These are phyloP conservation scores for Xylaria multiplex DNA, from an alignment of 2,329 filamentous ascomycete species.

Conservation along the genomic window DNA sequence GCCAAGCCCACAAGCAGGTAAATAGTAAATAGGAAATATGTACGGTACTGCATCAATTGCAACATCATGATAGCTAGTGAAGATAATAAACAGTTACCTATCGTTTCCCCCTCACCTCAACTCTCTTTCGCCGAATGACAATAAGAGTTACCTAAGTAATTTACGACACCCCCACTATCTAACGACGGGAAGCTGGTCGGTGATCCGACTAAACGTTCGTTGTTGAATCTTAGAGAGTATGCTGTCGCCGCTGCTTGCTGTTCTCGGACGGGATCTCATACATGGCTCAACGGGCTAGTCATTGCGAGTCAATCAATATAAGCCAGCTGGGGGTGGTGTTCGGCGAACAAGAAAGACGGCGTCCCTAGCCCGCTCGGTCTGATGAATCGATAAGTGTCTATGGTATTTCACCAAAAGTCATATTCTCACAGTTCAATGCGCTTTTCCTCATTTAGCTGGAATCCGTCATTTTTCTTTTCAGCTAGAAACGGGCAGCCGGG, in stretches of 20 bases:
- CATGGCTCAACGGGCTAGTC: slow-evolving; percentile 8
- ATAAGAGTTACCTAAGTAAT: slow-evolving; percentile 20
- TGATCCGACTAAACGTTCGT: not conserved
- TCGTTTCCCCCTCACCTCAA: slow-evolving; percentile 1
- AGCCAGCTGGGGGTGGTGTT: slow-evolving; percentile 4
- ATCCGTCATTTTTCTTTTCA: slow-evolving; percentile 4
- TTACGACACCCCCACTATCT: slow-evolving; percentile 4
- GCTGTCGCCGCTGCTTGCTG: not conserved
- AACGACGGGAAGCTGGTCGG: not conserved
- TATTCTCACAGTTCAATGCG: slow-evolving; percentile 2
- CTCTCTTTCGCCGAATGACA: slow-evolving; percentile 5
- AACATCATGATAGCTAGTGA: slow-evolving; percentile 9
- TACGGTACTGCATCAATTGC: slow-evolving; percentile 20
- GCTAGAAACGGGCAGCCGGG: not conserved
- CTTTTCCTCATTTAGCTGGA: slow-evolving; percentile 25
- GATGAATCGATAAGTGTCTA: not conserved
- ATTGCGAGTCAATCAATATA: not conserved
- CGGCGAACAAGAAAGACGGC: slow-evolving; percentile 3
- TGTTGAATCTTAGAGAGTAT: not conserved
- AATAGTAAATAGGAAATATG: slow-evolving; percentile 13
- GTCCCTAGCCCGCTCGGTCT: not conserved
- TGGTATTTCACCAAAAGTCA: too few relatives aligned
- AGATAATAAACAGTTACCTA: not conserved
- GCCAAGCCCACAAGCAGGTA: slow-evolving; percentile 4
- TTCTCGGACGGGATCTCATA: slow-evolving; percentile 5